phyloP scores from a whole-genome alignment of 2,329 filamentous ascomycete species.

The Penicillium capsulatum region DNA sequence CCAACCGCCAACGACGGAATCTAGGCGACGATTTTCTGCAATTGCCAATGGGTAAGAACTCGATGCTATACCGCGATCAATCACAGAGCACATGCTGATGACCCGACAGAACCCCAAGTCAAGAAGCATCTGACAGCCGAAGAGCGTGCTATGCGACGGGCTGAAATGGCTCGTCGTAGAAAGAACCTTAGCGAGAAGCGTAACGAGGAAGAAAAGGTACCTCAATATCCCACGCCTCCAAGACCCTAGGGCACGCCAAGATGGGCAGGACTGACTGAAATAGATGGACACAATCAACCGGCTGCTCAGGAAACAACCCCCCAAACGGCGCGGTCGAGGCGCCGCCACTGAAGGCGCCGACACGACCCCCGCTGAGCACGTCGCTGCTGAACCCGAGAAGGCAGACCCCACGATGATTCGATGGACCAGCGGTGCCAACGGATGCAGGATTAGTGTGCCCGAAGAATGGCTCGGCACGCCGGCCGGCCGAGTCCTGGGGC shows the following conservation, averaged over 20 bases:
- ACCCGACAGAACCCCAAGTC: slow-evolving; percentile 58
- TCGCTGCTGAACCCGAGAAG: slow-evolving; percentile 35
- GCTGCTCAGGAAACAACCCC: slow-evolving; percentile 62
- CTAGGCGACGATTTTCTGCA: slow-evolving; percentile 51
- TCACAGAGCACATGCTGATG: slow-evolving; percentile 12
- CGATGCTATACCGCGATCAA: neutral
- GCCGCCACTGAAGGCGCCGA: slow-evolving; percentile 44
- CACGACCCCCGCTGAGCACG: slow-evolving; percentile 38
- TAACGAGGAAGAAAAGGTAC: slow-evolving; percentile 73
- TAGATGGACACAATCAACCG: slow-evolving; percentile 65
- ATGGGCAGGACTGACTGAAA: neutral
- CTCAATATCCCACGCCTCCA: no score
- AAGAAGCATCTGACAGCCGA: slow-evolving; percentile 70
- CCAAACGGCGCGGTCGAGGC: slow-evolving; percentile 53
- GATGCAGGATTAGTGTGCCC: slow-evolving; percentile 43
- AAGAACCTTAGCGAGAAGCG: slow-evolving; percentile 73
- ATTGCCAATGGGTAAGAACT: slow-evolving; percentile 53
- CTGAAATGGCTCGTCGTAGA: slow-evolving; percentile 68
- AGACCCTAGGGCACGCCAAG: no score
- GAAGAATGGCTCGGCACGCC: slow-evolving; percentile 47
- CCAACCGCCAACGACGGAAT: slow-evolving; percentile 62
- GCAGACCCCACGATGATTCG: slow-evolving; percentile 44
- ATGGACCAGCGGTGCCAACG: slow-evolving; percentile 43
- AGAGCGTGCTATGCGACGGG: slow-evolving; percentile 67
- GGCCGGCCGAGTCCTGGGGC: slow-evolving; percentile 39